phyloP scores from a whole-genome alignment of 495 filamentous ascomycete genomes.

The Hyaloscypha hepaticicola region DNA sequence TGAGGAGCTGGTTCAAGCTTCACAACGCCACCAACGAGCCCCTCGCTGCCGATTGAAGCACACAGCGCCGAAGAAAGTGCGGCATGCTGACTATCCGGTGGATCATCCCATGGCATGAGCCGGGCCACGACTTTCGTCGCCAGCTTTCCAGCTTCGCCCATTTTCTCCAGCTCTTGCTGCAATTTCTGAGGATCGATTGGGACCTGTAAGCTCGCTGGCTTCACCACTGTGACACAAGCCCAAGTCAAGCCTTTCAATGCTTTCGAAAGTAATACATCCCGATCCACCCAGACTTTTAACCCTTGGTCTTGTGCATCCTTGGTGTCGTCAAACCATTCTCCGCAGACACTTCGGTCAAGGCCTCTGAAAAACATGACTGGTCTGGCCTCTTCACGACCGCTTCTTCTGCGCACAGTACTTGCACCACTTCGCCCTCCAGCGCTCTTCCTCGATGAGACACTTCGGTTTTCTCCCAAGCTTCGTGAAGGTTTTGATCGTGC shows the following conservation, averaged over 20 bases:
- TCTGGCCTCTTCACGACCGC: conserved; percentile 56
- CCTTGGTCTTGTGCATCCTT: conserved; percentile 56
- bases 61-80: conserved; percentile 77
- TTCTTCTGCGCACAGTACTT: conserved; percentile 64
- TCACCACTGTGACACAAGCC: conserved; percentile 74
- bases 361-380: conserved; percentile 74
- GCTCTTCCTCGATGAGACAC: conserved; percentile 70
- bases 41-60: conserved; percentile 62
- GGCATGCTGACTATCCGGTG: conserved; percentile 74
- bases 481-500: conserved; percentile 47
- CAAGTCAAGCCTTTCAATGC: conserved; percentile 71
- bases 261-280: conserved; percentile 64
- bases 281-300: conserved; percentile 80
- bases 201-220: conserved; percentile 73
- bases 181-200: conserved; percentile 73
- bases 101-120: conserved; percentile 77
- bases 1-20: conserved; percentile 73
- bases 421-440: conserved; percentile 65
- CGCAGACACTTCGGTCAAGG: conserved; percentile 62
- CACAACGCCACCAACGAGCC: conserved; percentile 82
- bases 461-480: conserved; percentile 58
- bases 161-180: conserved; percentile 55
- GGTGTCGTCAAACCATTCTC: conserved; percentile 70
- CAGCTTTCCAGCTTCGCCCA: conserved; percentile 55
- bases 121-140: conserved; percentile 73